A percentile compares a stretch with the other conserved stretches of the same genome.
Evolutionary conservation across 345 rosid genomes (phyloP).

Genomic region (Capsella bursapastoris): DNA sequence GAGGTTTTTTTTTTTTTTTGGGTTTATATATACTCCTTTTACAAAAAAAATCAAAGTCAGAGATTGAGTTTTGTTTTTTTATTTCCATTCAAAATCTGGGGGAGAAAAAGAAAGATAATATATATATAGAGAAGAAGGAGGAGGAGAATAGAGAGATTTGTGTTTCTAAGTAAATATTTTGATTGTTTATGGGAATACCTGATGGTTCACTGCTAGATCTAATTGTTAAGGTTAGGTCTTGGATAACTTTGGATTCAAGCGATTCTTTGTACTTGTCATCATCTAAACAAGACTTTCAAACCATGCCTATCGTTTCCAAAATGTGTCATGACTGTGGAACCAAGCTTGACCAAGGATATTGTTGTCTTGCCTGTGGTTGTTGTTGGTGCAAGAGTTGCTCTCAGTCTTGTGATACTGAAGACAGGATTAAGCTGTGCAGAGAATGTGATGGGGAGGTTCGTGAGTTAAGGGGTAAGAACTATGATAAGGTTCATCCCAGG

Average conservation of each 20-base stretch:
- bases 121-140: conserved; percentile 9
- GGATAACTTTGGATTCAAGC: conserved; percentile 69
- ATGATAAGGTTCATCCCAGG: conserved; percentile 83
- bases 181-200: conserved; percentile 72
- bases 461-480: conserved; percentile 53
- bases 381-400: conserved; percentile 62
- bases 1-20: conserved; percentile 28
- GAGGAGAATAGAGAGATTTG: conserved; percentile 24
- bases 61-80: conserved; percentile 35
- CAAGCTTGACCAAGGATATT: conserved; percentile 47
- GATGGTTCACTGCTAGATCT: conserved; percentile 77
- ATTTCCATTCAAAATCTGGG: conserved; percentile 36
- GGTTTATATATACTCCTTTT: conserved; percentile 15
- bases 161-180: conserved; percentile 33
- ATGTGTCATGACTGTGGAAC: conserved; percentile 61
- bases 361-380: conserved; percentile 68
- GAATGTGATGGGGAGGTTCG: conserved; percentile 55
- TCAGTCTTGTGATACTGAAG: conserved; percentile 27
- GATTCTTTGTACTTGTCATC: conserved; percentile 50
- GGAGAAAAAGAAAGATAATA: neutral
- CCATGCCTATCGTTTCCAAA: conserved; percentile 54
- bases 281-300: conserved; percentile 37
- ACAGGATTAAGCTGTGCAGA: conserved; percentile 61
- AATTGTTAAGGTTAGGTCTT: conserved; percentile 69
- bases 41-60: conserved; percentile 18